Percentiles rank a stretch among this genome's conserved stretches.
These are phyloP conservation scores for Colletotrichum cuscutae DNA, from an alignment of 2,329 filamentous ascomycete species.

Conservation along the genomic window DNA sequence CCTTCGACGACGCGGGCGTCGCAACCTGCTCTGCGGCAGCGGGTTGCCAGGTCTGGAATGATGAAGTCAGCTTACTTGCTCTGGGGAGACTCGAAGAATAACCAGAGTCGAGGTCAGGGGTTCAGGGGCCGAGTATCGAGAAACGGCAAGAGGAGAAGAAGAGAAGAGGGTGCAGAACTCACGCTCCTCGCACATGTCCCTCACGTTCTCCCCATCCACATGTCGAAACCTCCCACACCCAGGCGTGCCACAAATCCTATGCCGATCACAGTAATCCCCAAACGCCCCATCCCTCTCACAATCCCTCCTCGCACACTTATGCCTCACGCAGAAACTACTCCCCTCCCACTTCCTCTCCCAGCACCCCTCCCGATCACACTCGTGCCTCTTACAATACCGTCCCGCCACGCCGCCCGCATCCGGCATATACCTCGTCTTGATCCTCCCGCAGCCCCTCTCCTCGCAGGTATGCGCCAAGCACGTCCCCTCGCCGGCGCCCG, in stretches of 20 bases:
- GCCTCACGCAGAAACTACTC: conserved; percentile 39
- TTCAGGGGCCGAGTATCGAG: neutral
- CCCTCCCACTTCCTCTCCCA: conserved; percentile 36
- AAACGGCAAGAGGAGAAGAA: neutral
- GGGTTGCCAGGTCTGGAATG: conserved; percentile 16
- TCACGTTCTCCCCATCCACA: conserved; percentile 30
- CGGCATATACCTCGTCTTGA: conserved; percentile 6
- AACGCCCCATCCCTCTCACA: conserved; percentile 39
- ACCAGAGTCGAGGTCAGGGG: too few relatives aligned
- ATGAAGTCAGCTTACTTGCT: neutral
- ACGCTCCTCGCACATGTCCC: conserved; percentile 39
- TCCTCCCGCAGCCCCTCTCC: conserved; percentile 39
- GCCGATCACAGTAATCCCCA: conserved; percentile 38
- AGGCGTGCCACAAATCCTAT: conserved; percentile 32
- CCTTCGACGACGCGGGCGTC: conserved; percentile 21
- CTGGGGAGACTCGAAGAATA: neutral
- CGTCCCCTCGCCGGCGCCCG: conserved; percentile 21
- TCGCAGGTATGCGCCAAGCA: conserved; percentile 38
- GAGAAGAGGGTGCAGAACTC: conserved; percentile 26
- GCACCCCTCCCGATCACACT: conserved; percentile 40
- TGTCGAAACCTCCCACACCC: conserved; percentile 27
- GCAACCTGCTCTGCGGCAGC: conserved; percentile 21
- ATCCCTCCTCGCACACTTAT: conserved; percentile 41
- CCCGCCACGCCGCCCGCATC: neutral
- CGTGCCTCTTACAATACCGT: conserved; percentile 39